These are phyloP conservation scores for Termitomyces sp. DNA, from an alignment of 768 basidiomycete genomes.

Conservation along the genomic window DNA sequence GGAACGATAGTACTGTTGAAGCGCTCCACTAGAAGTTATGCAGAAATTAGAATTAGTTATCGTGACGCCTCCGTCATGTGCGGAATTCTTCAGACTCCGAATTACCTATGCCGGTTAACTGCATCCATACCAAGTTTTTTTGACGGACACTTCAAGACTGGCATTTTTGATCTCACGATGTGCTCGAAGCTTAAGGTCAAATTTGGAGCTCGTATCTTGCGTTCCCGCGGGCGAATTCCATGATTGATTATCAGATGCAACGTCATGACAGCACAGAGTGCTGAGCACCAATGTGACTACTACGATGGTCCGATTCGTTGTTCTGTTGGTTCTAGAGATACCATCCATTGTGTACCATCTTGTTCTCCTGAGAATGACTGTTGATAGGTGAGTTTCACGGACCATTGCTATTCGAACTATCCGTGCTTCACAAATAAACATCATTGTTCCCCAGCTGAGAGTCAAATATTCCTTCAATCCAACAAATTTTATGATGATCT, in stretches of 20 bases:
- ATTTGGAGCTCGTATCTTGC: not conserved
- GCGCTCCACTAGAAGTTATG: no score
- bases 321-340: not conserved
- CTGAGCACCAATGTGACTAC: not conserved
- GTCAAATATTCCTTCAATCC: no score
- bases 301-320: not conserved
- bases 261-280: not conserved
- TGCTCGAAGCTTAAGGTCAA: not conserved
- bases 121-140: no score
- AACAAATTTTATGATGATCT: not conserved
- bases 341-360: no score
- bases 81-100: not conserved
- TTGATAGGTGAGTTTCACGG: not conserved
- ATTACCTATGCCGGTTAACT: no score
- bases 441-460: no score
- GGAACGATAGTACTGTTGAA: no score
- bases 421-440: no score
- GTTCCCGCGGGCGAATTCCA: not conserved
- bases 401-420: no score
- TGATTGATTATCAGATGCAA: not conserved
- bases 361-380: not conserved
- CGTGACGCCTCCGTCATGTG: no score
- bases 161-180: not conserved
- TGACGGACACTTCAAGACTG: no score
- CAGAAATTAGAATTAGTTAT: no score